Evolutionary conservation across 2,329 filamentous ascomycete species (phyloP), one percentile per base, ranked within the genome.

Genomic region (Trichoderma afroharzianum): DNA sequence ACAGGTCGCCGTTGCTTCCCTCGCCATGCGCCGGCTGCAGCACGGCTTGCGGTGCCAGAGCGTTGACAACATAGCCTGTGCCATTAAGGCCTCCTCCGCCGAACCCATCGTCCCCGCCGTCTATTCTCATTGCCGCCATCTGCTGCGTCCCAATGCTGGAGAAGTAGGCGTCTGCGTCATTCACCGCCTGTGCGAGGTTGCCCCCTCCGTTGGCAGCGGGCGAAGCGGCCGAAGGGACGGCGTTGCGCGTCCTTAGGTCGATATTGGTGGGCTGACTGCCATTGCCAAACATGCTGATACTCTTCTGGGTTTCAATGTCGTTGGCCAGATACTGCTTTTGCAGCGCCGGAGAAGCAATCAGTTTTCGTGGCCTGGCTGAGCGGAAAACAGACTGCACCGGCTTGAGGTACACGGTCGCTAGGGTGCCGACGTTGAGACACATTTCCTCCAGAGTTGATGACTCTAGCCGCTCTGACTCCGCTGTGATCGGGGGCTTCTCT

Each of bases 301-400:
- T 86, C 83, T 91, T 91, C 74, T 90, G 87, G 21, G 81, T 83
- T 74, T 91, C 89, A 47, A 75, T 77, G 6, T 80, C 77, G 21
- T 85, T 86, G 1, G 88, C 87, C 0, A 93, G 81, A 18, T 86
- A 84, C 70, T 92, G 88, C 74, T 89, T 91, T 82, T 98, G 96
- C 50, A 99, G 85, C 0, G 95, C 95, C 0, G 95, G 95, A 3
- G 92, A 95, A 68, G 97, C 93, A 70, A 90, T 87, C 3, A 99
- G 86, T 71, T 90, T 91, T 26, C 94, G 88, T 1, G 93, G 92
- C 15, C 96, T 89, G 14, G 96, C 95, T 21, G 91, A 92, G 71
- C 96, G 92, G 86, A 99, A 99, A 11, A 99, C 96, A 68, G 96
- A 95, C 80, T 98, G 94, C 6, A 99, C 95, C 4, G 96, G 96